Conservation (phyloP, 805 yeast genomes). For the Saturnispora quitensis region DNA sequence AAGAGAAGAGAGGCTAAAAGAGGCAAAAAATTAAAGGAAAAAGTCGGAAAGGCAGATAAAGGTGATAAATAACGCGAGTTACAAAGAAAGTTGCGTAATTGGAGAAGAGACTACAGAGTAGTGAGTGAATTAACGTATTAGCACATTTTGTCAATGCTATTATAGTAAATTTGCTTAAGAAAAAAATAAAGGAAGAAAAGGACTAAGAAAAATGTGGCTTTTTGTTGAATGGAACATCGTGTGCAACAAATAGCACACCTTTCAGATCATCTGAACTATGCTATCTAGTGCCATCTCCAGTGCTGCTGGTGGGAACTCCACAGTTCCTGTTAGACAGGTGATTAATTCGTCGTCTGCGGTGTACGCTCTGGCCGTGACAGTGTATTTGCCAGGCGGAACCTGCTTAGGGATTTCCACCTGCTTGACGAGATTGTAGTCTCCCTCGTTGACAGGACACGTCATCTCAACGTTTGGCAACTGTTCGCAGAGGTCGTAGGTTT, state of each 20-base stretch:
- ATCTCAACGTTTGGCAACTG: slow-evolving; percentile 74
- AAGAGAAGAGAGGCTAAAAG: background rate
- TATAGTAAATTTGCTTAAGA: background rate
- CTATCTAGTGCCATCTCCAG: slow-evolving; percentile 2
- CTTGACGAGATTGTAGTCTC: slow-evolving; percentile 57
- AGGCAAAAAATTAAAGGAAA: background rate
- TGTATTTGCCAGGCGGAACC: slow-evolving; percentile 92
- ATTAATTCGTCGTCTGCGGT: slow-evolving; percentile 74
- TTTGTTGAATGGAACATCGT: background rate
- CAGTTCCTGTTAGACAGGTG: slow-evolving; percentile 72
- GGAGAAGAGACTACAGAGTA: background rate
- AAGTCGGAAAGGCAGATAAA: background rate
- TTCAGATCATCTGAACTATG: background rate
- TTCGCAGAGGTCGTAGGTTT: slow-evolving; percentile 90
- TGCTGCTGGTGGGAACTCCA: slow-evolving; percentile 38
- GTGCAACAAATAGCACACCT: background rate
- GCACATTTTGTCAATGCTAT: background rate
- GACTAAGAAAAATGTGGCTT: background rate
- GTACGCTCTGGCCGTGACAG: slow-evolving; percentile 82
- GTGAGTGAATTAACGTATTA: background rate
- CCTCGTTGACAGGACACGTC: slow-evolving; percentile 73
- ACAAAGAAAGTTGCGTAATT: too few relatives aligned
- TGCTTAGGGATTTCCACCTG: slow-evolving; percentile 77
- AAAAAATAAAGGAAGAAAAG: background rate
- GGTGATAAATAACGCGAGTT: background rate